Percentiles rank a stretch among this genome's conserved stretches.
These are phyloP conservation scores for Orbilia quercus DNA, from an alignment of 2,329 filamentous ascomycete species.

Conservation along the genomic window DNA sequence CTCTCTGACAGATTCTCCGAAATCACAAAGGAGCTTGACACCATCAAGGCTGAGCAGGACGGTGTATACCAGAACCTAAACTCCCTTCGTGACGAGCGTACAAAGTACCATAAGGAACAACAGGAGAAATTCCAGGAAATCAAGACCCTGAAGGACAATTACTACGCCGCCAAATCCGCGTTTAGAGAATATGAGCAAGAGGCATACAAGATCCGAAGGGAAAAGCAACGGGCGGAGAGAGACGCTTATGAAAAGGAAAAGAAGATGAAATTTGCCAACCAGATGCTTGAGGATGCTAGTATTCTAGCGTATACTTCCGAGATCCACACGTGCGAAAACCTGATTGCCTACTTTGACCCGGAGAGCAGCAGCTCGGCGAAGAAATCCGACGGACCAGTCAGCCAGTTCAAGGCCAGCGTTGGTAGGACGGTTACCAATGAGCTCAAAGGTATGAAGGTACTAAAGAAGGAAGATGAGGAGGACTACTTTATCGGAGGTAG, in stretches of 20 bases:
- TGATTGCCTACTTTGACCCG: constrained; percentile 93
- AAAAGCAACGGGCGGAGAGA: constrained; percentile 69
- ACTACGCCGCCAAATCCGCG: constrained; percentile 84
- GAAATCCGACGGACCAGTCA: constrained; percentile 69
- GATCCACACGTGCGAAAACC: constrained; percentile 85
- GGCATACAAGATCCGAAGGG: constrained; percentile 72
- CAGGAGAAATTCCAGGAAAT: constrained; percentile 85
- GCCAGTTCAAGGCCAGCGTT: constrained; percentile 79
- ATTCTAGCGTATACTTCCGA: constrained; percentile 91
- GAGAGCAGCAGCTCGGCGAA: constrained; percentile 69
- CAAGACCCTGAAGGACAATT: constrained; percentile 88
- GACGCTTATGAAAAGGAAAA: constrained; percentile 77
- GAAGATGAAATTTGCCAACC: constrained; percentile 79
- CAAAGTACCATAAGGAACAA: constrained; percentile 83
- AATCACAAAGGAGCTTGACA: constrained; percentile 87
- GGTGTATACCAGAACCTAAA: constrained; percentile 89
- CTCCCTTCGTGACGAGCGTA: constrained; percentile 83
- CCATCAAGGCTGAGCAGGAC: constrained; percentile 91
- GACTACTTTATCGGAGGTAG: constrained; percentile 79
- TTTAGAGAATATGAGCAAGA: constrained; percentile 85
- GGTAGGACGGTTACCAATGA: constrained; percentile 86
- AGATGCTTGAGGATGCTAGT: constrained; percentile 81
- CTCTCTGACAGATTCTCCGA: constrained; percentile 85
- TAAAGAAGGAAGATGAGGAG: constrained; percentile 89
- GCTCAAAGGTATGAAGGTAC: constrained; percentile 84